Base-by-base conservation (phyloP, 129 eudicot species). In the Artemisia annua region DNA sequence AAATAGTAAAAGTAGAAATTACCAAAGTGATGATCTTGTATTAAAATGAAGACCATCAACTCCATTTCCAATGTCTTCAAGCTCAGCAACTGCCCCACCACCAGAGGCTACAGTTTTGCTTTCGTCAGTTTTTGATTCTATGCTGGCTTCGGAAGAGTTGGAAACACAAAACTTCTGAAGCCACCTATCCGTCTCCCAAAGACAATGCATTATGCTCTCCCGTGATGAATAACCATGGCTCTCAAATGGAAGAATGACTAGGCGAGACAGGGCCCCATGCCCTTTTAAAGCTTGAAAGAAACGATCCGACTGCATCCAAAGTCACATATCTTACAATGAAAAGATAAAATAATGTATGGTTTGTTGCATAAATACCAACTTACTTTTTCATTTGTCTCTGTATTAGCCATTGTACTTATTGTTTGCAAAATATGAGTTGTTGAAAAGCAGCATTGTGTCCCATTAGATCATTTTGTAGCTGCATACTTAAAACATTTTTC, bases 131-230 rank as follows among this genome's bases (percentile, higher is more conserved):
- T 50, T 6, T 44, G 90, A 58, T 53, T 69, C 71, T 15, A n/a
- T 53, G 11, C 28, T 22, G 7, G 46, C 58, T 35, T 82, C 77
- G 0, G 86, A 80, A 39, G 79, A 55, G 74, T 84, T 85, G 50
- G 84, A 66, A 19, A 88, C 90, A 64, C 99, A 91, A 78, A 81
- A 84, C 20, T 84, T 90, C 52, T 91, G 96, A 51, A 95, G 88
- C 99, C 99, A 95, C 79, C 96, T 83, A 56, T 95, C 99, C 6
- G 88, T 86, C 83, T 95, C 97, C 99, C 99, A 95, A 67, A 95
- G 97, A 65, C 87, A 91, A 69, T 95, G 99, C 99, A 95, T 95
- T 78, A 95, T 89, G 83, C 99, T 95, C 80, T 95, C 99, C 49
- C 94, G 80, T 56, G 99, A 93, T 65, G 94, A 64, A 81, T 95